Conservation (phyloP, 805 yeast species). For the Scheffersomyces coipomensis region DNA sequence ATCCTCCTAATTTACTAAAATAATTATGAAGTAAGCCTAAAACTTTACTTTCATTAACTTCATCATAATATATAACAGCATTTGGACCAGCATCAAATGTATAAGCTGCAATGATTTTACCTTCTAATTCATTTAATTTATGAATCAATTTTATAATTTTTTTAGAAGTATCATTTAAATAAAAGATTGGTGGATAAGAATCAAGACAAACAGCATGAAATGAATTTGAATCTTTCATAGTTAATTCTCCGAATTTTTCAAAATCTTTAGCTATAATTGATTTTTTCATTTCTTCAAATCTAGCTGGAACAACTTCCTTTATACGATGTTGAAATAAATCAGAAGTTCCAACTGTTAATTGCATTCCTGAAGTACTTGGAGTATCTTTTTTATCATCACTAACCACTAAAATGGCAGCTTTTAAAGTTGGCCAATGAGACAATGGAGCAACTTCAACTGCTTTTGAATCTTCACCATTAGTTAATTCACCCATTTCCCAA, state of each 20-base stretch:
- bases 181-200: conserved; percentile 93
- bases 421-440: conserved; percentile 88
- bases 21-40: conserved; percentile 66
- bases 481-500: conserved; percentile 89
- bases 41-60: conserved; percentile 68
- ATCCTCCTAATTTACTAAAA: conserved; percentile 64
- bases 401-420: conserved; percentile 89
- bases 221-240: conserved; percentile 95
- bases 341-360: conserved; percentile 85
- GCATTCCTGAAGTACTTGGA: conserved; percentile 96
- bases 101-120: conserved; percentile 82
- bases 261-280: conserved; percentile 77
- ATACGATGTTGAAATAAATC: conserved; percentile 82
- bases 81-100: conserved; percentile 99
- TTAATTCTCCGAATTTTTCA: conserved; percentile 76
- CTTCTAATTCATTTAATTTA: conserved; percentile 65
- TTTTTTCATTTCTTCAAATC: conserved; percentile 79
- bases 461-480: conserved; percentile 86
- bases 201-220: conserved; percentile 98
- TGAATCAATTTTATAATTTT: conserved; percentile 78
- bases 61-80: conserved; percentile 89
- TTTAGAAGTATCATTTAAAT: conserved; percentile 87
- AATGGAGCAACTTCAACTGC: conserved; percentile 90
- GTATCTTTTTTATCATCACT: conserved; percentile 93
- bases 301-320: conserved; percentile 76